Base-by-base conservation (phyloP, 2,329 filamentous ascomycete species). In the Neofusicoccum sp. region DNA sequence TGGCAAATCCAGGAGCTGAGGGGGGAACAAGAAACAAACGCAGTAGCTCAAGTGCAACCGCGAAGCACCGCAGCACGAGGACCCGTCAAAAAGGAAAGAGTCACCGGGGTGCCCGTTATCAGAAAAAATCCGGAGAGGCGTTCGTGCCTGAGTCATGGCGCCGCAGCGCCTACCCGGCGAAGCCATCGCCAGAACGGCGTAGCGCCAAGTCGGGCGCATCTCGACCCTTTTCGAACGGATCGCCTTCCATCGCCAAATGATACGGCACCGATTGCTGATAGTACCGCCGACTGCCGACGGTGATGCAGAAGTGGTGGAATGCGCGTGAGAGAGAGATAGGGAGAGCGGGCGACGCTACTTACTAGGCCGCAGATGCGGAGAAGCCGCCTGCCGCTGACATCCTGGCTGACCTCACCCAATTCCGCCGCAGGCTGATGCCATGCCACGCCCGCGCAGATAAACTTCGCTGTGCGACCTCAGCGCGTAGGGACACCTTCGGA, bases 71-170 rank as follows among this genome's bases (percentile, higher is more conserved):
- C 22, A 22, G 22, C 22, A 22, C 22, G 22, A 22, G 2, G 22
- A 22, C 22, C 22, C 22, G 16, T 8, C 31, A 29, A 39, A 9
- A 43, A 28, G 11, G 14, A 4, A 56, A 16, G 52, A 56, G 52
- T 44, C 37, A 56, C 52, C 29, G 37, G 22, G 22, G 22, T 8
- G 11, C 9, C 28, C 14, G 37, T 12, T 33, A 43, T 3, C 14
- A 33, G 43, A 56, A 14, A 43, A 56, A 56, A 56, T 11, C 11
- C 14, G 52, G 22, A 5, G 16, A 8, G 37, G 52, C 52, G 28
- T 44, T 56, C 11, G 52, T 56, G 39, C 52, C 52, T 56, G 52
- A 56, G 52, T 56, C 52, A 56, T 56, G 52, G 37, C 37, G 37
- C 12, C 28, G 22, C 22, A 22, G 22, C 11, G 28, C 28, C 28